Evolutionary conservation across 352 stramenopile genomes (phyloP), one percentile per base, ranked within the genome.

Genomic region (Globisporangium yorkense): DNA sequence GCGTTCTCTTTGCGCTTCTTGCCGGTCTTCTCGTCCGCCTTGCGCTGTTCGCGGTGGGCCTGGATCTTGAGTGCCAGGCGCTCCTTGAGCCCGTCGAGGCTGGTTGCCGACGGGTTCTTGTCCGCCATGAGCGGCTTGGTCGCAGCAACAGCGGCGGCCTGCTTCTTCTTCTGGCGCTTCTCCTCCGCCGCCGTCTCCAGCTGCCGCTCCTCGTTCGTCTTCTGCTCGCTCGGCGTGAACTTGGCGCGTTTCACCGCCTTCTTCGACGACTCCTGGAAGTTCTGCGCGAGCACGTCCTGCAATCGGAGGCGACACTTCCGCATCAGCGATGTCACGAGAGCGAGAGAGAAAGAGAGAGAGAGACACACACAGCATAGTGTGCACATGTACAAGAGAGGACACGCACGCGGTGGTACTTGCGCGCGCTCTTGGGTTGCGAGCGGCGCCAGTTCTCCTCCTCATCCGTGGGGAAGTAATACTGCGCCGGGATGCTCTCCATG

Each of bases 391-490:
- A 16, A 3, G 7, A 12, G 16, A 49, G 27, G 12, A 10, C 12
- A 64, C 67, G 59, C 59, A 87, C 77, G 66, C 85, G 83, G 70
- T 89, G 79, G 61, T 89, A 89, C 62, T 92, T 92, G 57, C 84
- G 83, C 60, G 50, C 41, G 37, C 53, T 50, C 62, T 77, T 83
- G 51, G 80, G 80, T 18, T 75, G 67, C 41, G 75, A 86, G 59
- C 84, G 77, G 51, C 76, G 72, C 74, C 79, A 92, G 67, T 89
- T 92, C 33, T 80, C 69, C 57, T 92, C 79, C 18, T 77, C 76
- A 55, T 92, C 82, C 21, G 77, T 89, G 12, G 79, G 79, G 63
- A 92, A 88, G 72, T 92, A 92, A 55, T 83, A 86, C 31, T 84
- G 72, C 56, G 75, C 66, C 33, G 82, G 82, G 53, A 89, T 92